Conservation (phyloP, 1,284 basidiomycete genomes). For the Cystobasidium sp. region DNA sequence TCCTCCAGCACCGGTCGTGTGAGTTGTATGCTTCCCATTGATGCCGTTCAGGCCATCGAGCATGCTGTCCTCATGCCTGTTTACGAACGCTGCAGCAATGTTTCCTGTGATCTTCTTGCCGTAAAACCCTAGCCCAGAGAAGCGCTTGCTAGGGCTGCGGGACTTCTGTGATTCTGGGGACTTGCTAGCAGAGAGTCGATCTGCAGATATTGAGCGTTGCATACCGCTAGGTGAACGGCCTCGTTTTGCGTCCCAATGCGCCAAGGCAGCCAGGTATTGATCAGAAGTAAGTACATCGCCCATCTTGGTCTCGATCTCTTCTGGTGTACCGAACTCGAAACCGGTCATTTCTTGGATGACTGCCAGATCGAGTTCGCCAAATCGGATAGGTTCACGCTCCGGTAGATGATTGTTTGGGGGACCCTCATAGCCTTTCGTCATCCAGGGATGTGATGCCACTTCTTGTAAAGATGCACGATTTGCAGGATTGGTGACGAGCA, state of each 20-base stretch:
- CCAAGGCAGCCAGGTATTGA: constrained; percentile 72
- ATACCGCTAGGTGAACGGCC: constrained; percentile 13
- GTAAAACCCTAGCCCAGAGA: constrained; percentile 95
- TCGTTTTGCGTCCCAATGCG: constrained; percentile 67
- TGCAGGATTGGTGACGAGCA: constrained; percentile 93
- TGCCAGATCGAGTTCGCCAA: constrained; percentile 80
- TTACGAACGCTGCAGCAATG: constrained; percentile 52
- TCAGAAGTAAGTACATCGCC: constrained; percentile 77
- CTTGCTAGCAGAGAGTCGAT: constrained; percentile 19
- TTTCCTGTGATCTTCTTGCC: constrained; percentile 71
- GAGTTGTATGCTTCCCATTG: constrained; percentile 25
- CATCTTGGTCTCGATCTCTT: constrained; percentile 79
- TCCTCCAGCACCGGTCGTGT: constrained; percentile 44
- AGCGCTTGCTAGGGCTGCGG: constrained; percentile 61
- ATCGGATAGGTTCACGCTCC: constrained; percentile 81
- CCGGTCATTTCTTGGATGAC: constrained; percentile 93
- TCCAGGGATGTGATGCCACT: constrained; percentile 92
- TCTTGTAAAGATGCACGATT: constrained; percentile 82
- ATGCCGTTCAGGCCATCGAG: constrained; percentile 28
- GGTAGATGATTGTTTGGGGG: constrained; percentile 84
- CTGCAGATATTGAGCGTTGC: constrained; percentile 28
- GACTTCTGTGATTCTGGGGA: constrained; percentile 44
- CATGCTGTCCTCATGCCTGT: constrained; percentile 43
- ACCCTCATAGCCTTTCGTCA: constrained; percentile 82
- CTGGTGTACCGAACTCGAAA: constrained; percentile 91